Evolutionary conservation across 768 basidiomycete species (phyloP).

Genomic region (Macrolepiota albuminosa): DNA sequence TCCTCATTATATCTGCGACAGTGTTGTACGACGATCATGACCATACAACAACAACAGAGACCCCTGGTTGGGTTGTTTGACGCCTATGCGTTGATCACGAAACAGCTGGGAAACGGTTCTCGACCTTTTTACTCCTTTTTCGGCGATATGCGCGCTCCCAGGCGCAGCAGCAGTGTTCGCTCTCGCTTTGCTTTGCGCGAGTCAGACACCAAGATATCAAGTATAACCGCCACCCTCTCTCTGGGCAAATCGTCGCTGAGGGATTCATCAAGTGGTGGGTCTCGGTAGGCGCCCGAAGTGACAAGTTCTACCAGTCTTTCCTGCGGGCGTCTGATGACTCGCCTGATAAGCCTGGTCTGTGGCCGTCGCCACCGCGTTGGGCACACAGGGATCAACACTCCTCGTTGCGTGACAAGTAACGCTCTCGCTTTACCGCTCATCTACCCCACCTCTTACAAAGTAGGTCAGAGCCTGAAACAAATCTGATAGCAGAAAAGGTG

Average conservation of each 20-base stretch:
- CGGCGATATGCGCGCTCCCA: conserved; percentile 15
- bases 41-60: conserved; percentile 17
- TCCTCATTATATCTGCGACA: conserved; percentile 67
- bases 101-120: conserved; percentile 44
- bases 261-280: conserved; percentile 77
- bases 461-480: no score
- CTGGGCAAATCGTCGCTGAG: conserved; percentile 77
- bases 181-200: conserved; percentile 66
- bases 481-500: conserved; percentile 9
- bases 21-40: conserved; percentile 49
- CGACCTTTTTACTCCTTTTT: background rate
- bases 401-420: no score
- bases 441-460: no score
- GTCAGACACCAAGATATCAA: conserved; percentile 78
- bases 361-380: no score
- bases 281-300: conserved; percentile 30
- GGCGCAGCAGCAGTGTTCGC: conserved; percentile 71
- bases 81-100: conserved; percentile 61
- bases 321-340: no score
- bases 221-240: conserved; percentile 70
- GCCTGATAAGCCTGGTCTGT: conserved; percentile 65
- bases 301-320: conserved; percentile 33
- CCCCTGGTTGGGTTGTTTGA: conserved; percentile 69
- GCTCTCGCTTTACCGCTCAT: no score
- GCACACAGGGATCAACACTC: no score